Evolutionary conservation across 768 basidiomycete genomes (phyloP), one percentile per base, ranked within the genome.

Genomic region (Leucocoprinus birnbaumii): DNA sequence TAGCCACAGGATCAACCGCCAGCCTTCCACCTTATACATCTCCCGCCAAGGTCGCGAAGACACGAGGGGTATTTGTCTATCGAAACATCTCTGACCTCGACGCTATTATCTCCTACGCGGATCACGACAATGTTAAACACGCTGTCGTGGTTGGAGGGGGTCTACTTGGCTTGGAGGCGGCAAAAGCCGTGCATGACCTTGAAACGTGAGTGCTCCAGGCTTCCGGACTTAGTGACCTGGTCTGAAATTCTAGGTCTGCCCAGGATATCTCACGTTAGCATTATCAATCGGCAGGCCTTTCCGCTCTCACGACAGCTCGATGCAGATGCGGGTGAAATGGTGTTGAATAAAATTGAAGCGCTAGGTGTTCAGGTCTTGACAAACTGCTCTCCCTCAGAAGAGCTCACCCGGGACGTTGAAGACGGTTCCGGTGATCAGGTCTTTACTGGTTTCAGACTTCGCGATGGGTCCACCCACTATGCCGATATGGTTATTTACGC

Each of bases 1-100:
- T 91, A 31, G 84, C 86, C 1, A 89, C 89, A 0, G 89, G 89
- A 1, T 89, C 87, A 0, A 74, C 74, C 21, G 85, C 86, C 1
- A 75, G 76, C 1, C 71, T 89, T 14, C 87, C 88, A 3, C 72
- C 80, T 0, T 87, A 85, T 61, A 68, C 81, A 31, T 70, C 80
- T 3, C 60, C 69, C 1, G 70, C 73, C 26, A 61, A 71, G 14
- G 70, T 73, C 3, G 67, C 64, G 16, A 65, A 61, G 26, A 78
- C 74, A 6, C 73, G 72, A 35, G 88, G 89, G 3, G 69, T 86
- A 2, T 89, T 88, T 56, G 85, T 86, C 0, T 91, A 91, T 62
- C 80, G 89, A 27, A 87, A 82, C 57, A 80, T 91, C 43, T 68
- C 82, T 19, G 89, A 91, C 62, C 70, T 91, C 40, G 79, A 87